These are phyloP conservation scores for Diaporthe batatas DNA, from an alignment of 2,329 filamentous ascomycete species.

Conservation along the genomic window DNA sequence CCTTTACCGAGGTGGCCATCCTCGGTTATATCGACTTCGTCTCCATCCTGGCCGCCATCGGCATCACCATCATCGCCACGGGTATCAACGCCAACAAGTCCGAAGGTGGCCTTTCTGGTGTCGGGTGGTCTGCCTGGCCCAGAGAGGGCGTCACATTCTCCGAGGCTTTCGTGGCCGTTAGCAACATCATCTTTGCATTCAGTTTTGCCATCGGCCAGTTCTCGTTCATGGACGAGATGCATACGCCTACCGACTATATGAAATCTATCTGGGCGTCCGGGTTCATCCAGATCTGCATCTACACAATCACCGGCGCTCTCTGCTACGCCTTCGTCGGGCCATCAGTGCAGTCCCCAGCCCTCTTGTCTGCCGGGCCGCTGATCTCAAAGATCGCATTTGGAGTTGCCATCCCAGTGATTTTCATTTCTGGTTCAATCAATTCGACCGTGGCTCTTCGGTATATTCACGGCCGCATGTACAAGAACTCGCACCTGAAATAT, in stretches of 20 bases:
- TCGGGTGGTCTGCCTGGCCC: slow-evolving; percentile 61
- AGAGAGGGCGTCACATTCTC: slow-evolving; percentile 61
- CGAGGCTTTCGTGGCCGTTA: slow-evolving; percentile 72
- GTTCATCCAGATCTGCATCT: slow-evolving; percentile 72
- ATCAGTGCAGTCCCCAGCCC: slow-evolving; percentile 74
- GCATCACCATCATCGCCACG: slow-evolving; percentile 76
- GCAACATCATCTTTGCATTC: slow-evolving; percentile 80
- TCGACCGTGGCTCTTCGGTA: slow-evolving; percentile 61
- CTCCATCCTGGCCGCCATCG: slow-evolving; percentile 73
- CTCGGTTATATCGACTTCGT: slow-evolving; percentile 69
- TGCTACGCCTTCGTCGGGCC: slow-evolving; percentile 78
- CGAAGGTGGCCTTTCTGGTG: slow-evolving; percentile 47
- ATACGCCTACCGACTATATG: slow-evolving; percentile 60
- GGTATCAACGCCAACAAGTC: slow-evolving; percentile 56
- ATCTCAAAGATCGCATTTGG: slow-evolving; percentile 78
- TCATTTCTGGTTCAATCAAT: slow-evolving; percentile 81
- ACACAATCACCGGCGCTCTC: slow-evolving; percentile 75
- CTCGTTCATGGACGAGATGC: slow-evolving; percentile 68
- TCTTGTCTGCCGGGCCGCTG: slow-evolving; percentile 71
- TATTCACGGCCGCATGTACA: slow-evolving; percentile 60
- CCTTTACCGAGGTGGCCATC: slow-evolving; percentile 63
- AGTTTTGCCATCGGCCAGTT: slow-evolving; percentile 66
- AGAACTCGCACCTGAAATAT: slow-evolving; percentile 58
- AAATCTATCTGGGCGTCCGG: slow-evolving; percentile 74
- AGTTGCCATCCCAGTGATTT: slow-evolving; percentile 78